phyloP scores from a whole-genome alignment of 495 filamentous ascomycete genomes.

The Tuber indicum region DNA sequence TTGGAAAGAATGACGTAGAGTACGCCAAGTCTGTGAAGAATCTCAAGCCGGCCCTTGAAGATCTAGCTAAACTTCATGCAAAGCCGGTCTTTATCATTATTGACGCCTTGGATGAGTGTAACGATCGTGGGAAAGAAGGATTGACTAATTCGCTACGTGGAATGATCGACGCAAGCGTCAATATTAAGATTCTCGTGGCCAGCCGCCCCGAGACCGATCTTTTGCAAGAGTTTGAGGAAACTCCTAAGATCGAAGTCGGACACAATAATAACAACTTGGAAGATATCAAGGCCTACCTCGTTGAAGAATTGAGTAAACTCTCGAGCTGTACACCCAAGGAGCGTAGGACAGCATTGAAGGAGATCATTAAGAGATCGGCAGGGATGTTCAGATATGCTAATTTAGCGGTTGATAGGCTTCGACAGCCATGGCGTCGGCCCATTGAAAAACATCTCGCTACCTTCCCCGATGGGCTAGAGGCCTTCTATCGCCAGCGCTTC shows the following conservation, averaged over 20 bases:
- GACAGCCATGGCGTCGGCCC: conserved; percentile 17
- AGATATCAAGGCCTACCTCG: conserved; percentile 18
- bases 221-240: neutral
- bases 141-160: conserved; percentile 6
- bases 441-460: conserved; percentile 12
- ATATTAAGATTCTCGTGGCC: conserved; percentile 13
- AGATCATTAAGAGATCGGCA: conserved; percentile 16
- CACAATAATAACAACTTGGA: conserved; percentile 14
- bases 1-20: neutral
- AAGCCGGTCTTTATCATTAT: conserved; percentile 31
- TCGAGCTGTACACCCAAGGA: conserved; percentile 10
- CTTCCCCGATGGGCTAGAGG: conserved; percentile 14
- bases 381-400: conserved; percentile 25
- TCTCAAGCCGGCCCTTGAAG: conserved; percentile 15
- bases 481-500: conserved; percentile 18
- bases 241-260: conserved; percentile 8
- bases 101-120: conserved; percentile 40
- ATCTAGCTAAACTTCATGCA: conserved; percentile 1
- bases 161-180: conserved; percentile 1
- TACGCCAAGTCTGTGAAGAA: conserved; percentile 17
- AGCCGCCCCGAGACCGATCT: conserved; percentile 17
- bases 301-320: conserved; percentile 12
- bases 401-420: conserved; percentile 15
- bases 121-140: conserved; percentile 16
- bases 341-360: conserved; percentile 16